Conservation (phyloP, 169 alveolate genomes). For the Plasmodium chabaudi region DNA sequence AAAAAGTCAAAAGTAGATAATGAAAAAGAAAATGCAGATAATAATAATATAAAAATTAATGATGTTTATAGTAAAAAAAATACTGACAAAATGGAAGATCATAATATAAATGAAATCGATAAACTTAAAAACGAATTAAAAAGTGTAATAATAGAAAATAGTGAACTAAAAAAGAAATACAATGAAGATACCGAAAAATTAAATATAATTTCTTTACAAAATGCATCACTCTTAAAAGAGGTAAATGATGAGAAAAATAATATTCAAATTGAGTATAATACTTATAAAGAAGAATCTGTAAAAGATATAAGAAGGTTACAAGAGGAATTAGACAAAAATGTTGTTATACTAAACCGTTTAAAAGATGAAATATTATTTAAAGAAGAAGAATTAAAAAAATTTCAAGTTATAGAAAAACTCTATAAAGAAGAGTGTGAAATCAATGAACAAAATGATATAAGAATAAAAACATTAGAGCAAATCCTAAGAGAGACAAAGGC, state of each 20-base stretch:
- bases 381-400: constrained; percentile 74
- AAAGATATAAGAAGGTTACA: constrained; percentile 74
- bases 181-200: constrained; percentile 72
- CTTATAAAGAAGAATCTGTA: constrained; percentile 63
- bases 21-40: not conserved
- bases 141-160: constrained; percentile 59
- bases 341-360: constrained; percentile 53
- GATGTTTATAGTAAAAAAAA: not conserved
- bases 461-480: constrained; percentile 41
- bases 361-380: constrained; percentile 73
- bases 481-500: constrained; percentile 16
- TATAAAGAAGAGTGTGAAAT: constrained; percentile 55
- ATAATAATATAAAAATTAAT: not conserved
- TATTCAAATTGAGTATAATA: constrained; percentile 39
- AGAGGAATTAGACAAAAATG: constrained; percentile 76
- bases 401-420: constrained; percentile 55
- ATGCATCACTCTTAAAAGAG: constrained; percentile 34
- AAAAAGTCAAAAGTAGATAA: not conserved
- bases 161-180: constrained; percentile 47
- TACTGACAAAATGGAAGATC: constrained; percentile 36
- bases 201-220: constrained; percentile 52
- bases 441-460: constrained; percentile 68
- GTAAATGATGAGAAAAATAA: constrained; percentile 40
- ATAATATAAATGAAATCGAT: constrained; percentile 62
- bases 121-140: constrained; percentile 61